phyloP scores from a whole-genome alignment of 768 basidiomycete genomes.

The Candolleomyces eurysporus region DNA sequence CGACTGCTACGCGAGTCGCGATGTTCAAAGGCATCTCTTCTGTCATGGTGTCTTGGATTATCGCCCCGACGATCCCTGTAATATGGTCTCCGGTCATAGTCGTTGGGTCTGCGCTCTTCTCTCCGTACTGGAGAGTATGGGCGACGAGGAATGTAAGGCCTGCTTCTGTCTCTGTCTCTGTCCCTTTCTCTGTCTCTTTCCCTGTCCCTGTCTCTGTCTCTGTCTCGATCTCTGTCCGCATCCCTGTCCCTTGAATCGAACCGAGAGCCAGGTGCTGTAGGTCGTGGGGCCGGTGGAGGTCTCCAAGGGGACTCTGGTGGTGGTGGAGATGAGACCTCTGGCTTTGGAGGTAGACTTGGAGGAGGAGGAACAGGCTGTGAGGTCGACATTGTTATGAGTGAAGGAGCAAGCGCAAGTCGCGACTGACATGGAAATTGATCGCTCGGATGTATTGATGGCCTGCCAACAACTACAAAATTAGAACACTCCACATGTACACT shows the following conservation, averaged over 20 bases:
- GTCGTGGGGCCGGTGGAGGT: not conserved
- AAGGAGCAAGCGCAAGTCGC: not conserved
- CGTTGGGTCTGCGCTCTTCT: not conserved
- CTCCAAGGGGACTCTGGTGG: not conserved
- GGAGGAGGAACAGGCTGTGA: not conserved
- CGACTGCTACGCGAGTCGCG: not conserved
- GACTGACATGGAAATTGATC: not conserved
- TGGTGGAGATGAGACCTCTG: conserved; percentile 16
- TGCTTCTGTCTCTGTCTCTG: not conserved
- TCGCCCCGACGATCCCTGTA: not conserved
- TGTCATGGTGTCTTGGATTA: not conserved
- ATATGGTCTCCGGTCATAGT: not conserved
- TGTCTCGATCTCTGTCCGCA: not conserved
- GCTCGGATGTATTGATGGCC: not conserved
- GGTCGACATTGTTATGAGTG: conserved; percentile 13
- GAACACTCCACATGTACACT: no score
- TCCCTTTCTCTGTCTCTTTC: not conserved
- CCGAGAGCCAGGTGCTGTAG: not conserved
- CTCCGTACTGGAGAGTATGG: not conserved
- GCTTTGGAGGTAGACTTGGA: conserved; percentile 34
- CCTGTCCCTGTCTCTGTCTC: not conserved
- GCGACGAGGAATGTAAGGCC: conserved; percentile 16
- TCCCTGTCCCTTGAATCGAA: conserved; percentile 3
- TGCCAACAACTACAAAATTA: no score
- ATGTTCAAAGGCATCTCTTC: not conserved